A percentile compares a stretch with the other conserved stretches of the same genome.
phyloP scores from a whole-genome alignment of 2,329 filamentous ascomycete species.

The Elsinoe batatas region DNA sequence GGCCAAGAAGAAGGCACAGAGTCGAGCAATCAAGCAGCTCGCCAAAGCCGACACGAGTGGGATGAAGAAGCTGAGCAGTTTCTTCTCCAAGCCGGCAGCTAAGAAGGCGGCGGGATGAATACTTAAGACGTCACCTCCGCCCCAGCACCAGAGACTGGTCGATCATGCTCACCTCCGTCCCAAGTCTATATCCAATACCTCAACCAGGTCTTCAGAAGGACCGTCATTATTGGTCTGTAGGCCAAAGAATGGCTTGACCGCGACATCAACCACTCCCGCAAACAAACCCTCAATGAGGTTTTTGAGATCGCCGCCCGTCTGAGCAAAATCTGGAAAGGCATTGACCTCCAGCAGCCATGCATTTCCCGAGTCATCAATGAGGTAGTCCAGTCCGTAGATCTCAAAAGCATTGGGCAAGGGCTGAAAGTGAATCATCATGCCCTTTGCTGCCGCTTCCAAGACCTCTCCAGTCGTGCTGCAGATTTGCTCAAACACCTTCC shows the following conservation, averaged over 20 bases:
- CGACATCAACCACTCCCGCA: conserved; percentile 58
- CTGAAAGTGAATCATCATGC: conserved; percentile 87
- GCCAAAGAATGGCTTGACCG: conserved; percentile 59
- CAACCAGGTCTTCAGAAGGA: conserved; percentile 25
- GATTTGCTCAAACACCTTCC: conserved; percentile 63
- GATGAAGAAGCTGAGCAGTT: conserved; percentile 95
- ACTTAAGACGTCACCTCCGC: background rate
- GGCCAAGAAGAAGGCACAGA: conserved; percentile 70
- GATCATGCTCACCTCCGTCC: conserved; percentile 26
- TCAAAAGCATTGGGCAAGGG: conserved; percentile 82
- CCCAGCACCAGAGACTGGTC: background rate
- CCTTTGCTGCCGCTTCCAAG: conserved; percentile 76
- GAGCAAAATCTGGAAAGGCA: conserved; percentile 89
- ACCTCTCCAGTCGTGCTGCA: conserved; percentile 61
- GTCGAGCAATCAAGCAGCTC: conserved; percentile 65
- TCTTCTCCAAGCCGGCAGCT: conserved; percentile 62
- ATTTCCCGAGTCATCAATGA: conserved; percentile 57
- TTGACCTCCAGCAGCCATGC: conserved; percentile 85
- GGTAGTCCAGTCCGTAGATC: conserved; percentile 81
- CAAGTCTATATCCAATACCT: conserved; percentile 39
- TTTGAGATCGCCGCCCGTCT: conserved; percentile 70
- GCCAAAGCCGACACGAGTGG: conserved; percentile 84
- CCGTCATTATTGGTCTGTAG: conserved; percentile 9
- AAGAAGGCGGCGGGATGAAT: conserved; percentile 18
- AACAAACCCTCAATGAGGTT: conserved; percentile 68